A percentile compares a stretch with the other conserved stretches of the same genome.
phyloP scores from a whole-genome alignment of 495 filamentous ascomycete genomes.

The Lindgomyces ingoldianus region DNA sequence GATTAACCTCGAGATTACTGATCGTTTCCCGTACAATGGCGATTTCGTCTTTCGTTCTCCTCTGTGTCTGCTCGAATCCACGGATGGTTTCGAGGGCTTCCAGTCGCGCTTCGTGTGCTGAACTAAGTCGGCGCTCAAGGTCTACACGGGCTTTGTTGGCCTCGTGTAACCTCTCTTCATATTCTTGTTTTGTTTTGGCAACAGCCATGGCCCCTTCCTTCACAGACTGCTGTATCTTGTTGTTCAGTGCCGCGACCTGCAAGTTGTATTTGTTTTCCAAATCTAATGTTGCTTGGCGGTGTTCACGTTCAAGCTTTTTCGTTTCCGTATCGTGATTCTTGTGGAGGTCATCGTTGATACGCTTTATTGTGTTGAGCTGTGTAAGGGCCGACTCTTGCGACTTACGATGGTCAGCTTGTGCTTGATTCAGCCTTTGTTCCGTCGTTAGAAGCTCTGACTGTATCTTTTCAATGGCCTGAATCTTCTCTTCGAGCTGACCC shows the following conservation, averaged over 20 bases:
- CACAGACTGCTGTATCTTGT: constrained; percentile 30
- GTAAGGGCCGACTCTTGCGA: constrained; percentile 65
- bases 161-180: constrained; percentile 31
- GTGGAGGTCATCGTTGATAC: constrained; percentile 71
- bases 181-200: constrained; percentile 26
- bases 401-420: constrained; percentile 71
- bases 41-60: constrained; percentile 34
- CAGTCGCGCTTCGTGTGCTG: constrained; percentile 13
- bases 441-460: constrained; percentile 67
- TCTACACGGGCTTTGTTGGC: constrained; percentile 15
- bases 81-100: constrained; percentile 33
- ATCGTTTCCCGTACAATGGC: constrained; percentile 31
- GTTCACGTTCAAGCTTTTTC: constrained; percentile 37
- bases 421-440: constrained; percentile 71
- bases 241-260: constrained; percentile 31
- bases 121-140: constrained; percentile 19
- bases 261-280: constrained; percentile 52
- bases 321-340: constrained; percentile 64
- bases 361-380: constrained; percentile 67
- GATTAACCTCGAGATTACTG: constrained; percentile 9
- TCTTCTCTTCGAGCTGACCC: constrained; percentile 72
- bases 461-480: constrained; percentile 64
- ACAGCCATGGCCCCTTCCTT: constrained; percentile 25
- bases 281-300: constrained; percentile 42
- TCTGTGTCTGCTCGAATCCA: constrained; percentile 34